These are phyloP conservation scores for Cutaneotrichosporon arboriforme DNA, from an alignment of 1,284 basidiomycete species.

Conservation along the genomic window DNA sequence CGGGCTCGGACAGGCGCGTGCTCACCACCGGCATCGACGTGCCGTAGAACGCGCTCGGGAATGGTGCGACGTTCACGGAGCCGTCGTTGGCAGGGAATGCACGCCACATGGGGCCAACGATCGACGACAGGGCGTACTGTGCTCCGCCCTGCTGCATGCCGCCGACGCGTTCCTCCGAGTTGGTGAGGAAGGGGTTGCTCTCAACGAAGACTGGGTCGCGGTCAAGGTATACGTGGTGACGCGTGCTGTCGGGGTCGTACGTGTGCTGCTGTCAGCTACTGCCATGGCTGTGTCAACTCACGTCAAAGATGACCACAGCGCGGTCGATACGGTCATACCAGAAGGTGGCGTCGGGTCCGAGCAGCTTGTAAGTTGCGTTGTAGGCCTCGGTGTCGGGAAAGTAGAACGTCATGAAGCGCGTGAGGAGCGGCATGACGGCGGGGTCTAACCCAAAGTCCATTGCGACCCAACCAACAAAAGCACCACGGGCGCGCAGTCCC, in stretches of 20 bases:
- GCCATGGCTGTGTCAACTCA: background rate
- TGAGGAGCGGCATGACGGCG: too few relatives aligned
- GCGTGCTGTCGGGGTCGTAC: background rate
- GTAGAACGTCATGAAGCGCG: too few relatives aligned
- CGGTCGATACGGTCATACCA: background rate
- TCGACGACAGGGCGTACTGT: background rate
- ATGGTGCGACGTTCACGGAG: background rate
- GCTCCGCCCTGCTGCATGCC: background rate
- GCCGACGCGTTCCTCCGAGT: too few relatives aligned
- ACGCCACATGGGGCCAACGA: background rate
- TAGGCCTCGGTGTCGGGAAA: background rate
- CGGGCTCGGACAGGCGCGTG: too few relatives aligned
- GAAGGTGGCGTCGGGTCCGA: background rate
- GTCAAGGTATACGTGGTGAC: too few relatives aligned
- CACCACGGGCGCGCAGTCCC: background rate
- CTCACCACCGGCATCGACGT: background rate
- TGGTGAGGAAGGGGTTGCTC: too few relatives aligned
- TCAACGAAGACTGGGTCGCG: too few relatives aligned
- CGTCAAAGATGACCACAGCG: background rate
- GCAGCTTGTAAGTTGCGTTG: background rate
- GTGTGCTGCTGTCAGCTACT: background rate
- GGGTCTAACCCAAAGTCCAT: constrained; percentile 2
- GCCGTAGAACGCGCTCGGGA: background rate
- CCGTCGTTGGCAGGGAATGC: background rate
- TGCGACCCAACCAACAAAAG: constrained; percentile 12